A percentile compares a stretch with the other conserved stretches of the same genome.
phyloP scores from a whole-genome alignment of 805 yeast species.

The Brettanomyces anomalus region DNA sequence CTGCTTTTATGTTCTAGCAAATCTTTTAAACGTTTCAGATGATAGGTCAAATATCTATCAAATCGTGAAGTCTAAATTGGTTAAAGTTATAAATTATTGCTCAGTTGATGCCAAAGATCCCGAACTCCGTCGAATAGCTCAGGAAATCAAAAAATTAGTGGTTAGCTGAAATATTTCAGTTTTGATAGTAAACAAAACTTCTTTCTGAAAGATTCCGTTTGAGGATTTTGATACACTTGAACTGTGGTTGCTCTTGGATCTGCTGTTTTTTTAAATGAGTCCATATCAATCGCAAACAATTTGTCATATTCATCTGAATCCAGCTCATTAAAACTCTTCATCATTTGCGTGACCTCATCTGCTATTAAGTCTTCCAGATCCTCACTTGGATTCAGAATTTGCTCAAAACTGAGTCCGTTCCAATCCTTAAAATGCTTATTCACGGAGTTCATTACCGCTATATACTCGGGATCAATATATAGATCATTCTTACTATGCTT shows the following conservation, averaged over 20 bases:
- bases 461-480: constrained; percentile 30
- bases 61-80: not conserved
- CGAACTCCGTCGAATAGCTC: not conserved
- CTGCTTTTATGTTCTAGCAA: constrained; percentile 14
- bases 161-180: not conserved
- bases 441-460: constrained; percentile 14
- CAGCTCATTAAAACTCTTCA: constrained; percentile 5
- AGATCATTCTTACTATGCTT: constrained; percentile 8
- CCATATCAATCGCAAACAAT: constrained; percentile 10
- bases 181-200: constrained; percentile 6
- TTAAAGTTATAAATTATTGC: not conserved
- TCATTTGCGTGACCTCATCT: constrained; percentile 1
- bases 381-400: constrained; percentile 8
- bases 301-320: constrained; percentile 3
- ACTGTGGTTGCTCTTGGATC: constrained; percentile 7
- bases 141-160: not conserved
- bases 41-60: not conserved
- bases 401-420: constrained; percentile 5
- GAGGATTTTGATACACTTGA: constrained; percentile 18
- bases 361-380: constrained; percentile 11
- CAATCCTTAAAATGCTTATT: constrained; percentile 10
- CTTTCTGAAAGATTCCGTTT: constrained; percentile 15
- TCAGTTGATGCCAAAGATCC: not conserved
- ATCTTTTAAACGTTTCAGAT: not conserved
- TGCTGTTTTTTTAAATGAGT: constrained; percentile 17